A percentile compares a stretch with the other conserved stretches of the same genome.
phyloP scores from a whole-genome alignment of 108 stramenopile species.

The Stephanodiscus minutulus region DNA sequence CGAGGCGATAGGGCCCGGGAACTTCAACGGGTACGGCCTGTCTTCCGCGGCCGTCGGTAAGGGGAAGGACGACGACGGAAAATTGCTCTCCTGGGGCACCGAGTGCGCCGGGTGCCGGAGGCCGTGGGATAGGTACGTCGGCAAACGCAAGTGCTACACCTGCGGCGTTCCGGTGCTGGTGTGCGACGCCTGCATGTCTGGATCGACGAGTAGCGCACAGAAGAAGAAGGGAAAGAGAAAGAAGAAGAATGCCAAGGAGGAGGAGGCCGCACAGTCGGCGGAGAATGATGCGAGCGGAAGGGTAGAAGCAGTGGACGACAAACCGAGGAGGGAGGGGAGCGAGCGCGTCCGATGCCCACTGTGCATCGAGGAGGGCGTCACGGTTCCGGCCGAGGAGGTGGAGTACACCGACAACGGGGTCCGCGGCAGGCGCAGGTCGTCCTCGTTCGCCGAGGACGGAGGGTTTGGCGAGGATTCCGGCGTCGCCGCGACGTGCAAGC shows the following conservation, averaged over 20 bases:
- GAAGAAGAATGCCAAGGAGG: constrained; percentile 11
- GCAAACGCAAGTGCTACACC: constrained; percentile 87
- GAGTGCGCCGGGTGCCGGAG: constrained; percentile 60
- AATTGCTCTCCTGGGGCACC: constrained; percentile 45
- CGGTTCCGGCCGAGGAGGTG: constrained; percentile 76
- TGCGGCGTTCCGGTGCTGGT: constrained; percentile 92
- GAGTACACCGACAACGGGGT: constrained; percentile 89
- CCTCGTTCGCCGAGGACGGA: constrained; percentile 35
- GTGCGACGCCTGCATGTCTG: constrained; percentile 82
- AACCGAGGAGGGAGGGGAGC: constrained; percentile 23
- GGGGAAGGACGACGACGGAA: constrained; percentile 25
- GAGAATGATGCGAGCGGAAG: constrained; percentile 2
- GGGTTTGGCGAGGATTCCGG: constrained; percentile 2
- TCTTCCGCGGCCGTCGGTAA: constrained; percentile 49
- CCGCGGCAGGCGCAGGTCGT: constrained; percentile 37
- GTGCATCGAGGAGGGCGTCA: constrained; percentile 80
- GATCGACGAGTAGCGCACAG: constrained; percentile 24
- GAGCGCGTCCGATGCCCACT: constrained; percentile 74
- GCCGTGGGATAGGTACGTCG: constrained; percentile 91
- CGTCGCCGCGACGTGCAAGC: constrained; percentile 6
- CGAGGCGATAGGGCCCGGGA: constrained; percentile 77
- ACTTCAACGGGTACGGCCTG: constrained; percentile 83
- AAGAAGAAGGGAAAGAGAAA: constrained; percentile 42
- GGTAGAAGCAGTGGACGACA: not conserved
- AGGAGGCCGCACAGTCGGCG: not conserved